Evolutionary conservation across 2,329 filamentous ascomycete species (phyloP), one percentile per base, ranked within the genome.

Genomic region (Acephala macrosclerotiorum): DNA sequence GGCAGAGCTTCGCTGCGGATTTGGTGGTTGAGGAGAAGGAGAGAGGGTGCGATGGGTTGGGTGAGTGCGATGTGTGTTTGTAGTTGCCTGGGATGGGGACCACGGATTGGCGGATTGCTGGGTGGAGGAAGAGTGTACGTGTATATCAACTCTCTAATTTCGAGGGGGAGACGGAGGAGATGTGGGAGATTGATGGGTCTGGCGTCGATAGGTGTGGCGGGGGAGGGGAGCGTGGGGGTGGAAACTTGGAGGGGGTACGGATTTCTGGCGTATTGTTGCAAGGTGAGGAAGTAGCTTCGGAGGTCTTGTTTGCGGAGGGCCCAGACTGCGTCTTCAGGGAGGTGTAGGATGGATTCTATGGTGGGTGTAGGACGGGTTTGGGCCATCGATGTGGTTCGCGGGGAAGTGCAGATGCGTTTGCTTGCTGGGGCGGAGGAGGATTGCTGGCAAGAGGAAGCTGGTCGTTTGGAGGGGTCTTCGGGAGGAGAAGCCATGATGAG

Each of bases 21-120:
- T 58, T 73, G 72, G 33, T 65, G 71, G 57, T 68, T 71, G 18
- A 72, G 61, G n/a, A 65, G 61, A 8, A 75, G 66, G 18, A 74
- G 60, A 7, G 65, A 35, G 7, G 68, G 60, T 9, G 66, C 63
- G 40, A 75, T 71, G 3, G 64, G 64, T 45, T 73, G 72, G 2
- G 71, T 70, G 33, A 74, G 65, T n/a, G 62, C 65, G 38, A 74
- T 68, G 25, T 66, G 68, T 36, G 63, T 70, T 64, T 75, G 73
- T 11, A 75, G 67, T 60, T 73, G 72, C 22, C 73, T 65, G 16
- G 73, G 73, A 57, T 74, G 73, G 1, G 72, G 72, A 36, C 72
- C 73, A 20, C 60, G 63, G 22, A 72, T 63, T 9, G 71, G 71
- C 1, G 64, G 59, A n/a, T 61, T 25, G 11, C 61, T 8, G 66